Percentiles rank a stretch among this genome's conserved stretches.
phyloP scores from a whole-genome alignment of 768 basidiomycete genomes.

The Cyathus striatus region DNA sequence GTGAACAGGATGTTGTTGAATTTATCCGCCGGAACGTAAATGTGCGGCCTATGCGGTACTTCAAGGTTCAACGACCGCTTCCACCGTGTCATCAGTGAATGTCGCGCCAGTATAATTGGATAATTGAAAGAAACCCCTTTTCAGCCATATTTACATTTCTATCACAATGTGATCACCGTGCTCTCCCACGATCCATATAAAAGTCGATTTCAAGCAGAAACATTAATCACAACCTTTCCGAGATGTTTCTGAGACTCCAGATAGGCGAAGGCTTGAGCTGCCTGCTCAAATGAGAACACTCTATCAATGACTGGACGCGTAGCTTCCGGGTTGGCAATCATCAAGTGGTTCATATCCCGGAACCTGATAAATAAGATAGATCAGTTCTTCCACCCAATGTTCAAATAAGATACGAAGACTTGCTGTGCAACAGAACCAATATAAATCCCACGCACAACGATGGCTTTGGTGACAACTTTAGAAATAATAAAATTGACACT shows the following conservation, averaged over 20 bases:
- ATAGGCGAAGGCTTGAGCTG: slow-evolving; percentile 44
- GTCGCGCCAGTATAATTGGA: no score
- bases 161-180: no score
- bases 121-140: no score
- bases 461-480: slow-evolving; percentile 27
- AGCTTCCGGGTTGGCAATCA: slow-evolving; percentile 30
- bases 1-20: no score
- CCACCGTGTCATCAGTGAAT: no score
- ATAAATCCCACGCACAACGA: slow-evolving; percentile 39
- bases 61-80: no score
- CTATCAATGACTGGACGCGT: slow-evolving; percentile 49
- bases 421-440: slow-evolving; percentile 47
- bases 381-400: background rate
- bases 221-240: no score
- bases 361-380: slow-evolving; percentile 28
- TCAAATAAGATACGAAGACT: slow-evolving; percentile 8
- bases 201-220: no score
- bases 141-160: no score
- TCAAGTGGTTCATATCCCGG: slow-evolving; percentile 42
- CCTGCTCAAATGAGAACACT: slow-evolving; percentile 51
- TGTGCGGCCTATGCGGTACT: no score
- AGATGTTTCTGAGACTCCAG: slow-evolving; percentile 44
- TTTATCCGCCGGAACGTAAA: no score
- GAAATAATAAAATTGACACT: slow-evolving; percentile 17
- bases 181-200: no score